phyloP scores from a whole-genome alignment of 495 filamentous ascomycete genomes.

The Xylaria sp. region DNA sequence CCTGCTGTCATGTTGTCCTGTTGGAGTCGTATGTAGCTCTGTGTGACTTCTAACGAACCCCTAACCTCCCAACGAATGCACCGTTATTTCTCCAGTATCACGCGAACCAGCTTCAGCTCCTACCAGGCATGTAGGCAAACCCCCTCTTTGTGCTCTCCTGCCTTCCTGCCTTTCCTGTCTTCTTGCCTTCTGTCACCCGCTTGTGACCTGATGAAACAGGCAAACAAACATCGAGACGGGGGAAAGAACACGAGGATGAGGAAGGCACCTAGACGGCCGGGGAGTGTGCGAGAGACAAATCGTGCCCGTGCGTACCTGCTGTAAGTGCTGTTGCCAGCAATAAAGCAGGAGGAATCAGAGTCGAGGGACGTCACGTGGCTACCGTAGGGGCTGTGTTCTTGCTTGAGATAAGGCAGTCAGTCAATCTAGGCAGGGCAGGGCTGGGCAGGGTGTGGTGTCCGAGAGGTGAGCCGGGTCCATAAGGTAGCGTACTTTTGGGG shows the following conservation, averaged over 20 bases:
- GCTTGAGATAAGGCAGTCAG: constrained; percentile 17
- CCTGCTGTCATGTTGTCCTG: too few species aligned
- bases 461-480: background rate
- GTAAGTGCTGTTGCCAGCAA: background rate
- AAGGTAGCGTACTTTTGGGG: constrained; percentile 2
- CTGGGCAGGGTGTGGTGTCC: background rate
- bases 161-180: background rate
- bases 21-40: constrained; percentile 18
- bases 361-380: constrained; percentile 8
- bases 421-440: constrained; percentile 2
- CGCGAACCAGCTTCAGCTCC: constrained; percentile 2
- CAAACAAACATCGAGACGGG: background rate
- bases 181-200: background rate
- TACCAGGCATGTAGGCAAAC: background rate
- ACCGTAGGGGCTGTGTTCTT: constrained; percentile 15
- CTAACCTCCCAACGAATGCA: constrained; percentile 8
- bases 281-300: constrained; percentile 12
- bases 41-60: background rate
- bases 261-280: background rate
- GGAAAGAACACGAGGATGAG: constrained; percentile 5
- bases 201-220: background rate
- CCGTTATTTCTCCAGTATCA: background rate
- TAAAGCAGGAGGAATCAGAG: constrained; percentile 2
- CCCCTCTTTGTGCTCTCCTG: background rate
- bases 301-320: background rate